These are phyloP conservation scores for Fusarium agapanthi DNA, from an alignment of 2,329 filamentous ascomycete species.

Conservation along the genomic window DNA sequence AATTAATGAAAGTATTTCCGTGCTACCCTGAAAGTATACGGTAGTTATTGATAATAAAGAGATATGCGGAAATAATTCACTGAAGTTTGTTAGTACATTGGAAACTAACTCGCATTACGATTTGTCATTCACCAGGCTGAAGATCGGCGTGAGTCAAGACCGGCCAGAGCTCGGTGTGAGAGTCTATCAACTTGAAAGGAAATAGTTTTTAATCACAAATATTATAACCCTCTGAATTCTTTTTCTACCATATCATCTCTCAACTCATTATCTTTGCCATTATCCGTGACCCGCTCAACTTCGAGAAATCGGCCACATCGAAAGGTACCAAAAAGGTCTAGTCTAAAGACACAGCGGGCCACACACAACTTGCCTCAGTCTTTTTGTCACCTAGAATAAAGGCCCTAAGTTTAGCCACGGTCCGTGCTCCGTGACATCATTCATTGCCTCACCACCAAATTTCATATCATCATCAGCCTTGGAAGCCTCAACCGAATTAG, in stretches of 20 bases:
- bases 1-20: neutral
- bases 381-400: neutral
- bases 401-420: neutral
- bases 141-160: constrained; percentile 41
- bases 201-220: neutral
- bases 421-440: constrained; percentile 43
- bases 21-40: accelerated
- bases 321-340: neutral
- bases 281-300: constrained; percentile 6
- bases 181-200: neutral
- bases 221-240: too few species aligned
- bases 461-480: constrained; percentile 36
- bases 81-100: neutral
- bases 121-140: neutral
- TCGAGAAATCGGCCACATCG: constrained; percentile 8
- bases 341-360: neutral
- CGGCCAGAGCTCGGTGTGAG: neutral
- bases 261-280: neutral
- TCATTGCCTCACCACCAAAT: constrained; percentile 40
- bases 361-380: accelerated
- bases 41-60: too few species aligned
- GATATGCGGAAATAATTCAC: neutral
- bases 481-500: constrained; percentile 9
- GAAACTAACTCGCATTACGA: neutral
- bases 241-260: neutral